phyloP scores from a whole-genome alignment of 2,329 filamentous ascomycete genomes.

The Aspergillus arachidicola region DNA sequence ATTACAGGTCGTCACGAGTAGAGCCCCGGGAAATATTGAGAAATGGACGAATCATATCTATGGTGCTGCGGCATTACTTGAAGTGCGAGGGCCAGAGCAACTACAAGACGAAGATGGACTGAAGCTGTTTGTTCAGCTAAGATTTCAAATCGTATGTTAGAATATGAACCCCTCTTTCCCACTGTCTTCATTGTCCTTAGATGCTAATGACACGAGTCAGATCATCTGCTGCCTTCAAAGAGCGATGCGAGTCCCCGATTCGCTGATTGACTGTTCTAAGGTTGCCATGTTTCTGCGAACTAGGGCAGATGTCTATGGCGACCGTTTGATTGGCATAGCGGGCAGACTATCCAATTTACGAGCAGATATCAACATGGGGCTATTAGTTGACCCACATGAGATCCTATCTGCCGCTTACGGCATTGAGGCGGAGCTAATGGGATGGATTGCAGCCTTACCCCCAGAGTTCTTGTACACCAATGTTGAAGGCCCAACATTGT shows the following conservation, averaged over 20 bases:
- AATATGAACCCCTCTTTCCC: not conserved
- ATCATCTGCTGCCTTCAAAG: constrained; percentile 41
- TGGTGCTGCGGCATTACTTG: constrained; percentile 62
- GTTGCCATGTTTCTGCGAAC: constrained; percentile 33
- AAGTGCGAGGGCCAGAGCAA: constrained; percentile 43
- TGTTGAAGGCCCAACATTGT: constrained; percentile 20
- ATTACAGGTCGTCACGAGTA: constrained; percentile 40
- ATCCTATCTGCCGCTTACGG: constrained; percentile 35
- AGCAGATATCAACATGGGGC: constrained; percentile 33
- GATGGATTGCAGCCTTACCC: constrained; percentile 34
- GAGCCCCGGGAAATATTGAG: constrained; percentile 50
- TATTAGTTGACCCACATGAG: constrained; percentile 27
- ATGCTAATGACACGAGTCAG: constrained; percentile 22
- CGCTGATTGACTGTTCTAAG: constrained; percentile 35
- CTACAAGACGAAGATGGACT: constrained; percentile 50
- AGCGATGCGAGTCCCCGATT: constrained; percentile 32
- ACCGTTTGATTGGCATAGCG: constrained; percentile 32
- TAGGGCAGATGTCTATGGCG: constrained; percentile 29
- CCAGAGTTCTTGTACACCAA: constrained; percentile 32
- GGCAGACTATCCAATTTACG: constrained; percentile 36
- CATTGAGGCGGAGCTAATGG: constrained; percentile 38
- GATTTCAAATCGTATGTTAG: constrained; percentile 57
- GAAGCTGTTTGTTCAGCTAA: constrained; percentile 57
- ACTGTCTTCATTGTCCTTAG: not conserved
- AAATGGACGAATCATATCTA: constrained; percentile 61